A percentile compares a stretch with the other conserved stretches of the same genome.
Evolutionary conservation across 345 rosid genomes (phyloP).

Genomic region (Gossypium turneri): DNA sequence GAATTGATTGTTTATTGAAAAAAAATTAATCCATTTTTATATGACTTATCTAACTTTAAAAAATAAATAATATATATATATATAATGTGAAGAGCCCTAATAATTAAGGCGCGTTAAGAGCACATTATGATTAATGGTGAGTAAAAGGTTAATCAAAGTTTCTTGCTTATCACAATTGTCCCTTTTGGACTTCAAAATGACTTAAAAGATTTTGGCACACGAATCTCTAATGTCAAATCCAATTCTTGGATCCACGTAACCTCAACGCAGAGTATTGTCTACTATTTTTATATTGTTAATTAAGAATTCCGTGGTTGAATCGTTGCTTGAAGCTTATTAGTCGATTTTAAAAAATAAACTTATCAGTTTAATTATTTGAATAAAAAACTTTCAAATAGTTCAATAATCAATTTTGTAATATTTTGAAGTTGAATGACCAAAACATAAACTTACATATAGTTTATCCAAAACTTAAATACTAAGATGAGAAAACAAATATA

Average conservation of each 20-base stretch:
- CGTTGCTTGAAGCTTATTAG: too few species aligned
- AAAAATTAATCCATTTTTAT: neutral
- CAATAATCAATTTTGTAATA: too few species aligned
- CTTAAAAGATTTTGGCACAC: conserved; percentile 11
- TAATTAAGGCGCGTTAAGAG: conserved; percentile 11
- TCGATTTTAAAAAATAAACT: too few species aligned
- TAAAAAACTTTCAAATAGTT: accelerated
- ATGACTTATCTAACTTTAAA: neutral
- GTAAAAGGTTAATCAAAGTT: neutral
- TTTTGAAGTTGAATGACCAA: too few species aligned
- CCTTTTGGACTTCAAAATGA: neutral
- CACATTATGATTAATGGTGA: neutral
- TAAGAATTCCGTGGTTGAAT: too few species aligned
- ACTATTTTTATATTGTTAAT: neutral
- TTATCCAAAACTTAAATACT: too few species aligned
- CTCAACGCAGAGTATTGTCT: conserved; percentile 30
- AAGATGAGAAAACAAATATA: too few species aligned
- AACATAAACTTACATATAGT: too few species aligned
- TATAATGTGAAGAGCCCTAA: neutral
- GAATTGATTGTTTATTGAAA: conserved; percentile 5
- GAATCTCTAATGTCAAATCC: conserved; percentile 33
- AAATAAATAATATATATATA: neutral
- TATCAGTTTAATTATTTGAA: too few species aligned
- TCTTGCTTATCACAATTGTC: conserved; percentile 9
- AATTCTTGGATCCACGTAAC: conserved; percentile 32